Evolutionary conservation across 768 basidiomycete genomes (phyloP).

Genomic region (Epithele typhae): DNA sequence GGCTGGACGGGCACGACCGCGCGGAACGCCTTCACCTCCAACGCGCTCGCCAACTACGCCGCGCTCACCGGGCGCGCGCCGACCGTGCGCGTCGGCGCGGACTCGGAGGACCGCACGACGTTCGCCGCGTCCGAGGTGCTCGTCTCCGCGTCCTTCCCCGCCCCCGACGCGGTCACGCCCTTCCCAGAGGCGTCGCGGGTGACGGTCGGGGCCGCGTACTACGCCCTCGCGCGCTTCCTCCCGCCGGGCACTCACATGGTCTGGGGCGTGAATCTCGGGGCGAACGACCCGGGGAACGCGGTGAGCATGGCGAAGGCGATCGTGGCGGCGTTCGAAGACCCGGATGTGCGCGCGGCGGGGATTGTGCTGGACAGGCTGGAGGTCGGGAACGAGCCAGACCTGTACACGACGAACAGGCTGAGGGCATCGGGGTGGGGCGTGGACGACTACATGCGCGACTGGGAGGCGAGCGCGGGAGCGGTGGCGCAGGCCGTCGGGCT

Average conservation of each 20-base stretch:
- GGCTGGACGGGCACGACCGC: conserved; percentile 54
- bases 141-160: conserved; percentile 43
- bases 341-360: neutral
- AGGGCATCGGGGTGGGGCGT: neutral
- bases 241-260: conserved; percentile 56
- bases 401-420: neutral
- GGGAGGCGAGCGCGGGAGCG: neutral
- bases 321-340: neutral
- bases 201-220: conserved; percentile 51
- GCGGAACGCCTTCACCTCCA: conserved; percentile 54
- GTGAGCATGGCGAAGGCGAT: conserved; percentile 18
- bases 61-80: conserved; percentile 46
- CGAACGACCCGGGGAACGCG: conserved; percentile 18
- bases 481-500: neutral
- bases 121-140: conserved; percentile 37
- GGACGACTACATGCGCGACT: neutral
- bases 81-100: conserved; percentile 49
- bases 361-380: neutral
- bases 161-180: conserved; percentile 41
- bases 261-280: conserved; percentile 62
- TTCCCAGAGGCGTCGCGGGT: conserved; percentile 62
- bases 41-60: conserved; percentile 52
- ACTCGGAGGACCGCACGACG: conserved; percentile 50
- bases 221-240: conserved; percentile 44
- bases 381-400: neutral